Base-by-base conservation (phyloP, 176 grass and related monocot species). In the Olyra latifolia region DNA sequence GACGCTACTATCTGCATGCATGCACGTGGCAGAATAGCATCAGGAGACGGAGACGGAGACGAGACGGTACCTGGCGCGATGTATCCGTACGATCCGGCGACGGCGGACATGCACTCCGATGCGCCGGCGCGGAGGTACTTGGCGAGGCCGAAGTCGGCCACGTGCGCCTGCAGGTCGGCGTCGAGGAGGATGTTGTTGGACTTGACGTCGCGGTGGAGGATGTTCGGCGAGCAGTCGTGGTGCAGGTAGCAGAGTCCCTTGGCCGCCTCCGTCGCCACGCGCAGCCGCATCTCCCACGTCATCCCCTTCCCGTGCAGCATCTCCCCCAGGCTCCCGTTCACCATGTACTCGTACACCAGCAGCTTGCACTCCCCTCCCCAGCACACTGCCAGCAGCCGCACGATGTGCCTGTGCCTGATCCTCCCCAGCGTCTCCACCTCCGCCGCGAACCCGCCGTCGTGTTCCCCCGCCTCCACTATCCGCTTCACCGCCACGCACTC, bases 311-410 rank as follows among this genome's bases (percentile, higher is more conserved):
- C 1, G 49, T 92, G 93, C 46, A 96, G 87, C 79, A 80, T 55
- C 60, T 96, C 93, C 14, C 93, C 93, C 1, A 95, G 81, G 87
- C 90, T 92, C 1, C 93, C 93, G 27, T 83, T 81, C 23, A 77
- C 80, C 93, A 95, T 95, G 87, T 95, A 95, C 79, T 92, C 87
- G 32, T 95, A 95, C 61, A 95, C 87, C 66, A 95, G 90, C 74
- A 95, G 85, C 62, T 92, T 88, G 10, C 38, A 10, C 15, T 73
- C 71, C 7, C 16, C 63, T 48, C 49, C 56, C 6, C 55, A 83
- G 84, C 90, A 92, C 63, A 92, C 59, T 11, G 87, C 93, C 1
- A 95, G 82, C 63, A 95, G 84, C 17, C 93, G 74, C 48, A 95
- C 93, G 27, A 95, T 95, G 81, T 95, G 83, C 0, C 93, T 82